Conservation (phyloP, 2,329 filamentous ascomycete species). For the Fusarium avenaceum region DNA sequence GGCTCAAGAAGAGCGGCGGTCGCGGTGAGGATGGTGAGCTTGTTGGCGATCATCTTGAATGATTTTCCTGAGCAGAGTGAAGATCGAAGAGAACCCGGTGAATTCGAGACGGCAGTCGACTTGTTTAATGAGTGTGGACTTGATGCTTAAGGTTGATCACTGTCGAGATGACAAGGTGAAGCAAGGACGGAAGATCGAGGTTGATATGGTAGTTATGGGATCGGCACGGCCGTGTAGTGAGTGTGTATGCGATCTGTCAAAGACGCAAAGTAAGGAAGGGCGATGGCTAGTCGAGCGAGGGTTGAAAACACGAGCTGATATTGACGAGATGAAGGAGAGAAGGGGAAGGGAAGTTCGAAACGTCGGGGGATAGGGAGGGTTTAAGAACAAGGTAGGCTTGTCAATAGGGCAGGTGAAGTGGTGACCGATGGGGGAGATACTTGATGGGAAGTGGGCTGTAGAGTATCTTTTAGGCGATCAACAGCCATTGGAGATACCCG, state of each 20-base stretch:
- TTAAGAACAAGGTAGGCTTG: constrained; percentile 42
- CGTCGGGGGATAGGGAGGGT: constrained; percentile 37
- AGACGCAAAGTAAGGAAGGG: constrained; percentile 59
- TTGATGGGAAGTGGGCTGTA: not conserved
- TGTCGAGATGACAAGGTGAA: constrained; percentile 34
- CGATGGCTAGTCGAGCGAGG: constrained; percentile 46
- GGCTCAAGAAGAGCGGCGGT: constrained; percentile 60
- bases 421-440: constrained; percentile 24
- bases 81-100: constrained; percentile 16
- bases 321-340: constrained; percentile 45
- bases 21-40: constrained; percentile 58
- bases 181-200: constrained; percentile 38
- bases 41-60: constrained; percentile 60
- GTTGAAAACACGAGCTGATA: constrained; percentile 40
- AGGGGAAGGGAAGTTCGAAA: constrained; percentile 34
- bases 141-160: constrained; percentile 39
- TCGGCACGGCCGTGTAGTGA: constrained; percentile 56
- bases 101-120: constrained; percentile 20
- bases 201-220: constrained; percentile 38
- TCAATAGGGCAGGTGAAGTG: constrained; percentile 19
- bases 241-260: constrained; percentile 63
- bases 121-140: constrained; percentile 34
- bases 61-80: constrained; percentile 9
- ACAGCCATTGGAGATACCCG: constrained; percentile 13
- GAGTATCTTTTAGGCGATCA: constrained; percentile 17